Evolutionary conservation across 2,329 filamentous ascomycete species (phyloP), one percentile per base, ranked within the genome.

Genomic region (Plenodomus biglobosus): DNA sequence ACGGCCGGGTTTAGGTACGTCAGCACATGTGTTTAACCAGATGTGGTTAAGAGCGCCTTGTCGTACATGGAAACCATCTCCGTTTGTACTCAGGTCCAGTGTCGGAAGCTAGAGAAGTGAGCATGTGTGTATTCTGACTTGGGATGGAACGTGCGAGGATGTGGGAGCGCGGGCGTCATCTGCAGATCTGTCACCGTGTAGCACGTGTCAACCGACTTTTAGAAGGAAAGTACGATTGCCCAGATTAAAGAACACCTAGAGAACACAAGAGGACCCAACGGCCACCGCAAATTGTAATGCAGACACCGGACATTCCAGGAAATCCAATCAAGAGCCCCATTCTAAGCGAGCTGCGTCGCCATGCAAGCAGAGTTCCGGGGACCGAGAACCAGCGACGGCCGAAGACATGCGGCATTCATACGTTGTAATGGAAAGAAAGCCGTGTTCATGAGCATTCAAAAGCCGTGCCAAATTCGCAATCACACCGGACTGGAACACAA

Each of bases 361-460:
- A 68, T 68, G 62, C 62, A 61, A 53, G 58, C 54, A 61, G 43
- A 59, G 40, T 52, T 43, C 44, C 46, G 39, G 36, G 48, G 43
- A 50, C 24, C 47, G 38, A 42, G 55, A 63, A 48, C 39, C 53
- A 56, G 53, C 48, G 52, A 59, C 52, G 55, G 56, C 55, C 55
- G 59, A 36, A 20, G 46, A 53, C 40, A 55, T 51, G 54, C 60
- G 53, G 45, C 52, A 52, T 48, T 45, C 45, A 50, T 56, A 46
- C 52, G 56, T 47, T 32, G 53, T 50, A 38, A 48, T 58, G 45
- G 47, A 52, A 53, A 46, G 48, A 54, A 54, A 58, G 56, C 60
- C 61, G 57, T 62, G 50, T 54, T 59, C 64, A 64, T 62, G 55
- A 64, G 56, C 59, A 66, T 66, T 66, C 65, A 53, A 42, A 52